A percentile compares a stretch with the other conserved stretches of the same genome.
Conservation (phyloP, 202 grass and related monocot species). For the Setaria italica region DNA sequence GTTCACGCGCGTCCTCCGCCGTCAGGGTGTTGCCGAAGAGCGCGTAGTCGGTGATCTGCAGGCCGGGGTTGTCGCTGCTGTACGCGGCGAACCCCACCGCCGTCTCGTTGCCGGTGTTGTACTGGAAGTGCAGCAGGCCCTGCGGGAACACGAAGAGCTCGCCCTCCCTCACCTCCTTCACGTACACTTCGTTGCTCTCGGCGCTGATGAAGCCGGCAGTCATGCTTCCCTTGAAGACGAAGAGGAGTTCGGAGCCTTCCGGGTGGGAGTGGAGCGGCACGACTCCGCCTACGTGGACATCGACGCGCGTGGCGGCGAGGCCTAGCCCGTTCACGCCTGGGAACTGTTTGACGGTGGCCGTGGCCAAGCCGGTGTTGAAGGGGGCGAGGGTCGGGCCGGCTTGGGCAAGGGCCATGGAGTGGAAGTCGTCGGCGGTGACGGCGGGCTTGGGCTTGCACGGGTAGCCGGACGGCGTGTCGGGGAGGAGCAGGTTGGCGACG, state of each 20-base stretch:
- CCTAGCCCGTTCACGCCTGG: slow-evolving; percentile 67
- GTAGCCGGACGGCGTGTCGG: slow-evolving; percentile 56
- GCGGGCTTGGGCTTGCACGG: slow-evolving; percentile 37
- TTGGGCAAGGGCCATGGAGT: slow-evolving; percentile 18
- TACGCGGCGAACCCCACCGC: slow-evolving; percentile 49
- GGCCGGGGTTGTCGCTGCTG: slow-evolving; percentile 57
- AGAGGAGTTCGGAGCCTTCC: slow-evolving; percentile 53
- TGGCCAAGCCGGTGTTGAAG: slow-evolving; percentile 49
- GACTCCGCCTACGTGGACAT: slow-evolving; percentile 38
- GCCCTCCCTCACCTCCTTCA: slow-evolving; percentile 35
- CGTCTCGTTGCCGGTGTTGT: slow-evolving; percentile 44
- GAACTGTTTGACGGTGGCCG: slow-evolving; percentile 52
- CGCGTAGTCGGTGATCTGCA: slow-evolving; percentile 53
- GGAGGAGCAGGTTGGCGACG: slow-evolving; percentile 37
- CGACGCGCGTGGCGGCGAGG: slow-evolving; percentile 47
- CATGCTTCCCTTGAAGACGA: slow-evolving; percentile 37
- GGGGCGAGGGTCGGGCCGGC: slow-evolving; percentile 24
- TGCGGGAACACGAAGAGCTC: slow-evolving; percentile 63
- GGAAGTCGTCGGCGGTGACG: slow-evolving; percentile 54
- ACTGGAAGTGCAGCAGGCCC: slow-evolving; percentile 67
- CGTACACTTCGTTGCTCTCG: slow-evolving; percentile 41
- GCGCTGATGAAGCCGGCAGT: slow-evolving; percentile 57
- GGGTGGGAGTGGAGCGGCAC: slow-evolving; percentile 75
- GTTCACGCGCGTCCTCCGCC: slow-evolving; percentile 12
- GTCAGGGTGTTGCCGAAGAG: slow-evolving; percentile 63